Conservation (phyloP, 331 rosid species). For the Prunus yedoensis region DNA sequence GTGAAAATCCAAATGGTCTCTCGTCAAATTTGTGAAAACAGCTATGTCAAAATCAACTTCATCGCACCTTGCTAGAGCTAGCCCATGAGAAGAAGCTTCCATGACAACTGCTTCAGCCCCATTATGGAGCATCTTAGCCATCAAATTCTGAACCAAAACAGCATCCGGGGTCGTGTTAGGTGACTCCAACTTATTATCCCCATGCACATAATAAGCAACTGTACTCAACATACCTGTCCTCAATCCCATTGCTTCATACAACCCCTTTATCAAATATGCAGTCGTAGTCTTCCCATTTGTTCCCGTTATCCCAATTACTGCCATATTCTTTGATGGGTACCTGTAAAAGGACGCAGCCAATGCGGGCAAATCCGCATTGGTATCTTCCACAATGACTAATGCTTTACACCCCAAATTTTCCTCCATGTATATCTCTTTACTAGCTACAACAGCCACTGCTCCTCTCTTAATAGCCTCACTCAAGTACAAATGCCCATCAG, state of each 20-base stretch:
- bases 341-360: slow-evolving; percentile 80
- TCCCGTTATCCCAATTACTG: slow-evolving; percentile 77
- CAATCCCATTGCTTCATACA: slow-evolving; percentile 91
- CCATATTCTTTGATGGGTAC: slow-evolving; percentile 79
- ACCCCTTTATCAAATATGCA: slow-evolving; percentile 70
- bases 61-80: slow-evolving; percentile 59
- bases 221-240: slow-evolving; percentile 84
- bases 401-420: slow-evolving; percentile 86
- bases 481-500: slow-evolving; percentile 67
- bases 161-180: slow-evolving; percentile 53
- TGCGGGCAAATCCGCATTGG: slow-evolving; percentile 59
- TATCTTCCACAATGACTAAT: slow-evolving; percentile 91
- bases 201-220: slow-evolving; percentile 72
- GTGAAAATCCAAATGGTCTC: slow-evolving; percentile 53
- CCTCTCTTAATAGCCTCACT: slow-evolving; percentile 96
- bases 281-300: slow-evolving; percentile 80
- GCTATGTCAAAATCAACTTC: slow-evolving; percentile 94
- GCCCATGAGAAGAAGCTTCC: slow-evolving; percentile 65
- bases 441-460: slow-evolving; percentile 88
- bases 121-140: slow-evolving; percentile 94
- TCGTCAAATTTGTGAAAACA: slow-evolving; percentile 70
- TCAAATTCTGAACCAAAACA: slow-evolving; percentile 76
- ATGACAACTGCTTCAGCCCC: slow-evolving; percentile 85
- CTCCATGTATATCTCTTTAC: slow-evolving; percentile 86
- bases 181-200: slow-evolving; percentile 79